A percentile compares a stretch with the other conserved stretches of the same genome.
These are phyloP conservation scores for Piedraia hortae DNA, from an alignment of 2,329 filamentous ascomycete genomes.

Conservation along the genomic window DNA sequence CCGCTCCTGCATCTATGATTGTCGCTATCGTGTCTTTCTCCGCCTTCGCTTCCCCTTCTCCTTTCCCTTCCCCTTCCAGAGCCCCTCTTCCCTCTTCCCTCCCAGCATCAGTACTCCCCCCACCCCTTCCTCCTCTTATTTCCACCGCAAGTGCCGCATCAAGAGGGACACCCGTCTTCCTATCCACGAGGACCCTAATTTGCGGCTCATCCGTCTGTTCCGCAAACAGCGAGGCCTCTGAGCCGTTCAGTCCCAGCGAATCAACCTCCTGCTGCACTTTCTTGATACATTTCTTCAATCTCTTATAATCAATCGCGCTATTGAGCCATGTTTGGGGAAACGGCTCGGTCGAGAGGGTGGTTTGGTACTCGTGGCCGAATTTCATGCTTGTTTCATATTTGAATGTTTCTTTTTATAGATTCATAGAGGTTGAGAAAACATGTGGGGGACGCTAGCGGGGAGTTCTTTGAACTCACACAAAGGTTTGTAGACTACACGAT, in stretches of 20 bases:
- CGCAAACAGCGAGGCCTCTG: no score
- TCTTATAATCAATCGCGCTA: slow-evolving; percentile 54
- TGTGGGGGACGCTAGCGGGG: no score
- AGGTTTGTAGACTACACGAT: no score
- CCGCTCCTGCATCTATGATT: slow-evolving; percentile 9
- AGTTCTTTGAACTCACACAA: no score
- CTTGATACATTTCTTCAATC: slow-evolving; percentile 74
- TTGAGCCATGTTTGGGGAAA: slow-evolving; percentile 47
- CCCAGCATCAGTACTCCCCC: no score
- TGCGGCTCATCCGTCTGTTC: slow-evolving; percentile 36
- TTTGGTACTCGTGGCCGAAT: slow-evolving; percentile 55
- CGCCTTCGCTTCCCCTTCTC: no score
- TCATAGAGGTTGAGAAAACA: no score
- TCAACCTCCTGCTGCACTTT: slow-evolving; percentile 45
- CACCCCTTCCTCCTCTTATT: no score
- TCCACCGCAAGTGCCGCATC: slow-evolving; percentile 39
- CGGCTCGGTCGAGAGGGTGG: slow-evolving; percentile 38
- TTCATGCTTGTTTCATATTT: no score
- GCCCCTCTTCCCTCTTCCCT: no score
- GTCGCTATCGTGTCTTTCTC: slow-evolving; percentile 26
- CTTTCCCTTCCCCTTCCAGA: no score
- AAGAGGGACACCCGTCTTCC: slow-evolving; percentile 36
- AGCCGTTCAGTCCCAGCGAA: slow-evolving; percentile 43
- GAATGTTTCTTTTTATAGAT: no score
- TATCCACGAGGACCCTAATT: slow-evolving; percentile 40